These are phyloP conservation scores for Kwoniella sp. DNA, from an alignment of 768 basidiomycete species.

Conservation along the genomic window DNA sequence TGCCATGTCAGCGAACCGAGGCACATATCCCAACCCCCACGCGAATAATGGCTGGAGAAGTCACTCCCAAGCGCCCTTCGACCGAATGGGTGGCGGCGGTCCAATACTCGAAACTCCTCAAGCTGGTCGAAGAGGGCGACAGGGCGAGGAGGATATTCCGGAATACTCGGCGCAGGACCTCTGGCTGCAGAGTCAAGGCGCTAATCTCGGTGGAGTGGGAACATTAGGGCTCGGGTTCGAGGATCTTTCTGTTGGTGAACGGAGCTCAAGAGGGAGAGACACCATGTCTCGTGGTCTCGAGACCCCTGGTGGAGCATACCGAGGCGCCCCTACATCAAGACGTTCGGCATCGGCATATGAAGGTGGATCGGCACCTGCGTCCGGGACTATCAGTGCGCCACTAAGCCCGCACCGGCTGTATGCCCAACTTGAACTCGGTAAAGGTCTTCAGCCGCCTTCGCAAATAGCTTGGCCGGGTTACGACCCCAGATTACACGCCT, in stretches of 20 bases:
- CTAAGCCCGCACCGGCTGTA: conserved; percentile 50
- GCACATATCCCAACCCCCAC: conserved; percentile 34
- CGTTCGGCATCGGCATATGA: conserved; percentile 31
- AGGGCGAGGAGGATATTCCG: conserved; percentile 32
- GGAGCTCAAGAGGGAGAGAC: conserved; percentile 41
- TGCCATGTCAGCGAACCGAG: conserved; percentile 38
- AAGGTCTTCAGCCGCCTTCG: conserved; percentile 29
- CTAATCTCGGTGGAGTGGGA: conserved; percentile 44
- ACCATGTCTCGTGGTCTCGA: conserved; percentile 45
- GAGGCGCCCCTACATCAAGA: conserved; percentile 20
- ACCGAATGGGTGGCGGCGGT: conserved; percentile 34
- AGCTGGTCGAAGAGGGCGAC: conserved; percentile 34
- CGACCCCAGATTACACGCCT: conserved; percentile 31
- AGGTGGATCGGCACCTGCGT: conserved; percentile 32
- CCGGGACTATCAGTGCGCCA: conserved; percentile 52
- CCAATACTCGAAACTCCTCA: conserved; percentile 32
- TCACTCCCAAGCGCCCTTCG: conserved; percentile 50
- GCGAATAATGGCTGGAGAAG: conserved; percentile 42
- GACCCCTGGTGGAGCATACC: conserved; percentile 32
- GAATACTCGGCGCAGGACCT: conserved; percentile 51
- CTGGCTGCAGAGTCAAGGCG: conserved; percentile 52
- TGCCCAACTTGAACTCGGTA: conserved; percentile 50
- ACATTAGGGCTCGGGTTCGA: conserved; percentile 40
- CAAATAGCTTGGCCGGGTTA: conserved; percentile 24
- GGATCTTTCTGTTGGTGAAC: conserved; percentile 21